phyloP scores from a whole-genome alignment of 106 monocot genomes.

The Acorus gramineus region DNA sequence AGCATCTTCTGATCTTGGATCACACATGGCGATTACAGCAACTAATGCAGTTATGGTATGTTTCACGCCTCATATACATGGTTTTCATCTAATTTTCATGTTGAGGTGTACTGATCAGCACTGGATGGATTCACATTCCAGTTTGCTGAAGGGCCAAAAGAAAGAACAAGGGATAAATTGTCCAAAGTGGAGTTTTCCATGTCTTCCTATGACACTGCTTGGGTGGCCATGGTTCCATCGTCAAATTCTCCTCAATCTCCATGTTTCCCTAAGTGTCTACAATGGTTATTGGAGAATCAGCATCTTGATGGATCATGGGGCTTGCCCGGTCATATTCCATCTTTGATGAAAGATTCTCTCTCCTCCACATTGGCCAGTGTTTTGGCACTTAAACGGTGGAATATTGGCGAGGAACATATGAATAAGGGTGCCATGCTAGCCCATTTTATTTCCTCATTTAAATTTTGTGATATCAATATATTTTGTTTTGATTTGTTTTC shows the following conservation, averaged over 20 bases:
- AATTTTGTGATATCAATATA: too few relatives aligned
- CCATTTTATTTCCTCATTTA: too few relatives aligned
- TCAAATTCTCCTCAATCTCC: constrained; percentile 32
- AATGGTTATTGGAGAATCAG: constrained; percentile 86
- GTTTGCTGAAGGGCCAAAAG: constrained; percentile 15
- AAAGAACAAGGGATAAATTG: constrained; percentile 41
- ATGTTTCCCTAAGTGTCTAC: constrained; percentile 69
- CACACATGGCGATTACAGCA: too few relatives aligned
- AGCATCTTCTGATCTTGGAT: too few relatives aligned
- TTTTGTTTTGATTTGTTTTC: not conserved
- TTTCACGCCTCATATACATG: too few relatives aligned
- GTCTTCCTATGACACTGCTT: constrained; percentile 85
- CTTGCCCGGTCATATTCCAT: constrained; percentile 14
- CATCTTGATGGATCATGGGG: constrained; percentile 75
- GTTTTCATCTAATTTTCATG: too few relatives aligned
- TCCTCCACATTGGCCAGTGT: constrained; percentile 79
- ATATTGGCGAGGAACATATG: constrained; percentile 52
- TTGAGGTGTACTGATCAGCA: too few relatives aligned
- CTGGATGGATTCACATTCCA: not conserved
- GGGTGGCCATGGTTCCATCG: constrained; percentile 90
- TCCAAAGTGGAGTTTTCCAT: constrained; percentile 26
- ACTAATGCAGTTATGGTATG: too few relatives aligned
- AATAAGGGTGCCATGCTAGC: constrained; percentile 33
- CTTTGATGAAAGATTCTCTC: constrained; percentile 44
- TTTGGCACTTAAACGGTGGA: constrained; percentile 71